Evolutionary conservation across 2,329 filamentous ascomycete genomes (phyloP).

Genomic region (Tolypocladium inflatum): DNA sequence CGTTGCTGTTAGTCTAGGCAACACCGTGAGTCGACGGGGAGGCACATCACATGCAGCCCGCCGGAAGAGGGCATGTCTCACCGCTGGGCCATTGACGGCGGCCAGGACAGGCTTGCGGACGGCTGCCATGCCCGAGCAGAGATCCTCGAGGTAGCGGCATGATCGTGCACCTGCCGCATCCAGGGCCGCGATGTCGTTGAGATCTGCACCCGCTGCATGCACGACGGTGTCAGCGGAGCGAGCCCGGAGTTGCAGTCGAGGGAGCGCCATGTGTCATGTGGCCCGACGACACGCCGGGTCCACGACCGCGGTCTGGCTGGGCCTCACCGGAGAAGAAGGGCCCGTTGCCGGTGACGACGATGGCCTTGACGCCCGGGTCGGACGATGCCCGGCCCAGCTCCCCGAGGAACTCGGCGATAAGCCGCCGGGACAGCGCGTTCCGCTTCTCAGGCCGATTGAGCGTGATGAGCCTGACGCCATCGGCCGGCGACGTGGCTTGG

Average conservation of each 20-base stretch:
- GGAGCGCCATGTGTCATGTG: background rate
- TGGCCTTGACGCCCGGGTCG: slow-evolving; percentile 17
- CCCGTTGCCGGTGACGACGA: slow-evolving; percentile 27
- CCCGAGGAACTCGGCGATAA: slow-evolving; percentile 35
- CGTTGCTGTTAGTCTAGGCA: background rate
- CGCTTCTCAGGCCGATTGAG: slow-evolving; percentile 46
- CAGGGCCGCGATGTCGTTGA: slow-evolving; percentile 23
- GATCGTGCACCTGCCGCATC: slow-evolving; percentile 21
- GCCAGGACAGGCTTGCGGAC: slow-evolving; percentile 37
- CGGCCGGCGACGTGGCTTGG: slow-evolving; percentile 8
- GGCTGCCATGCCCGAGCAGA: slow-evolving; percentile 23
- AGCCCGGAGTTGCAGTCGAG: slow-evolving; percentile 4
- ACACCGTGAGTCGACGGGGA: background rate
- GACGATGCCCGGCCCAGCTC: slow-evolving; percentile 13
- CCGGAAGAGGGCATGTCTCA: slow-evolving; percentile 22
- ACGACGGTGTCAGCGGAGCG: background rate
- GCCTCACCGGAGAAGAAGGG: slow-evolving; percentile 11
- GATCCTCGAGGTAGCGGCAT: slow-evolving; percentile 29
- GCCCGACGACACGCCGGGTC: background rate
- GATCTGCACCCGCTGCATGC: slow-evolving; percentile 23
- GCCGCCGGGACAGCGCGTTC: slow-evolving; percentile 45
- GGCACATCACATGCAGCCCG: background rate
- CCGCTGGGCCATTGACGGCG: slow-evolving; percentile 39
- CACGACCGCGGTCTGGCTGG: background rate
- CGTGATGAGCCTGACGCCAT: slow-evolving; percentile 35